These are phyloP conservation scores for Euclidium syriacum DNA, from an alignment of 345 rosid genomes.

Conservation along the genomic window DNA sequence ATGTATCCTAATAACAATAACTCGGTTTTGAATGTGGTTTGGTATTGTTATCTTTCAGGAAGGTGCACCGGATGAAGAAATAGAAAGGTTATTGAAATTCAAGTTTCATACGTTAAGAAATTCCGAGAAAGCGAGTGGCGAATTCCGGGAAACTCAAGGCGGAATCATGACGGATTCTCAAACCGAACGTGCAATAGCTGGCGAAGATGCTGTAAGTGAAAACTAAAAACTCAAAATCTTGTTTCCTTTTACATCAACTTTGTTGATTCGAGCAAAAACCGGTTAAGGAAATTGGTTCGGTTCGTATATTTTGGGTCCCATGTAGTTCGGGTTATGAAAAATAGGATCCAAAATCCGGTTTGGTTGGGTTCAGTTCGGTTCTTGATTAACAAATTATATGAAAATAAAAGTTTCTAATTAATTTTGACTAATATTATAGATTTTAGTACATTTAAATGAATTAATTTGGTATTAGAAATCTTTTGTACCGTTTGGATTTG, in stretches of 20 bases:
- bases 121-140: constrained; percentile 37
- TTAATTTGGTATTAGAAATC: too few relatives aligned
- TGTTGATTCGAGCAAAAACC: not conserved
- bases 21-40: not conserved
- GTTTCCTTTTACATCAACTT: not conserved
- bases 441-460: too few relatives aligned
- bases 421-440: too few relatives aligned
- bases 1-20: not conserved
- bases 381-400: too few relatives aligned
- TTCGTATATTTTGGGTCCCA: too few relatives aligned
- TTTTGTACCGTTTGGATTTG: too few relatives aligned
- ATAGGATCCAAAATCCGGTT: too few relatives aligned
- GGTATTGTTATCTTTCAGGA: constrained; percentile 4
- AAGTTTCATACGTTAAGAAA: constrained; percentile 5
- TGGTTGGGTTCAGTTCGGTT: too few relatives aligned
- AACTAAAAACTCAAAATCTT: not conserved
- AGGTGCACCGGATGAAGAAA: constrained; percentile 38
- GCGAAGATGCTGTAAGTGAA: constrained; percentile 75
- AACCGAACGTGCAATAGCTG: constrained; percentile 39
- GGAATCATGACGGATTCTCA: constrained; percentile 64
- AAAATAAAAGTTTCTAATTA: too few relatives aligned
- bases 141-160: constrained; percentile 41
- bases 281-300: too few relatives aligned
- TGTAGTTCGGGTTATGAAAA: too few relatives aligned
- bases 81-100: constrained; percentile 26